phyloP scores from a whole-genome alignment of 805 yeast species.

The Metschnikowia noctiluminum region DNA sequence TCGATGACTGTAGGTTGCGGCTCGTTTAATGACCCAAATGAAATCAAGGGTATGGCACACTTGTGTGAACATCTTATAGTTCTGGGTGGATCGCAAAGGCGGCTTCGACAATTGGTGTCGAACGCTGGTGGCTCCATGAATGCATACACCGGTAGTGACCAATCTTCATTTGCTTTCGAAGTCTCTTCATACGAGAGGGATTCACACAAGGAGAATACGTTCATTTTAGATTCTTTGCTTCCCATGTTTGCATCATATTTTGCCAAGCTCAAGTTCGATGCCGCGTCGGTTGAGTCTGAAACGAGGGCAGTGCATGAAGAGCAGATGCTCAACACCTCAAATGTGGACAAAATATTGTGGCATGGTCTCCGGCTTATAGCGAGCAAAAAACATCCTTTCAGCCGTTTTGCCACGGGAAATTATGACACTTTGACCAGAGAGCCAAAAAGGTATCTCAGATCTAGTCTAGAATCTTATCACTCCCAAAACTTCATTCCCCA shows the following conservation, averaged over 20 bases:
- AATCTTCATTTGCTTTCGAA: conserved; percentile 62
- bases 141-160: conserved; percentile 69
- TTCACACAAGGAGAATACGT: conserved; percentile 19
- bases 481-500: conserved; percentile 40
- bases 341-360: conserved; percentile 45
- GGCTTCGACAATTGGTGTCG: conserved; percentile 48
- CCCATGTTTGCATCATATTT: conserved; percentile 52
- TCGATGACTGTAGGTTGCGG: conserved; percentile 79
- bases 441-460: conserved; percentile 31
- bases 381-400: conserved; percentile 48
- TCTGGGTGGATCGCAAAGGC: conserved; percentile 29
- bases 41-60: conserved; percentile 81
- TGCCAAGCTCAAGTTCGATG: conserved; percentile 47
- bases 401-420: conserved; percentile 65
- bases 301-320: conserved; percentile 63
- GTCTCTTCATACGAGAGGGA: conserved; percentile 44
- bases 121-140: conserved; percentile 56
- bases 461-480: conserved; percentile 38
- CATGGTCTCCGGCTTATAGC: conserved; percentile 59
- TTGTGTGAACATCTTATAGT: conserved; percentile 75
- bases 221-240: conserved; percentile 45
- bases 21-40: conserved; percentile 70
- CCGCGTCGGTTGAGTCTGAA: conserved; percentile 44
- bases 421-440: conserved; percentile 32
- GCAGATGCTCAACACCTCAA: conserved; percentile 51